Base-by-base conservation (phyloP, 1,284 basidiomycete genomes). In the Melampsora larici-populina region DNA sequence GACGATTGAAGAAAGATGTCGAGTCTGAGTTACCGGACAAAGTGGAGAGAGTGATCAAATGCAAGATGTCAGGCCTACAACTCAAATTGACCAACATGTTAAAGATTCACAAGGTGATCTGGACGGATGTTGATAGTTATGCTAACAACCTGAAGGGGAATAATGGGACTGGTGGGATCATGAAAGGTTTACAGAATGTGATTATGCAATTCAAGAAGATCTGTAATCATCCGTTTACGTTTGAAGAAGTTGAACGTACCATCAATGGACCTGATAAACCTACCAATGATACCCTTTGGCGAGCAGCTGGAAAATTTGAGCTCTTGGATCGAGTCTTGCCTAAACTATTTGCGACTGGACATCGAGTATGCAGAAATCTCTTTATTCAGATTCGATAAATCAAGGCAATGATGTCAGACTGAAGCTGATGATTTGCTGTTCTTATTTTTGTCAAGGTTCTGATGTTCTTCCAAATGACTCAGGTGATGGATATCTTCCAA, bases 121-220 rank as follows among this genome's bases (percentile, higher is more conserved):
- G 64, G 71, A 73, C 78, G 18, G 78, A 78, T 70, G 78, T 78
- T 29, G 77, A 78, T 74, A 24, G 70, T 11, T 63, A 69, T 62
- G 26, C 68, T 11, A 63, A 70, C 55, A 55, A 73, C 4, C n/a
- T 43, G 55, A 68, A 70, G 65, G 71, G 51, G 0, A 36, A 58
- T 17, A 79, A 79, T 79, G 79, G 81, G 49, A 68, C 72, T 78
- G 69, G 75, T 77, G 11, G 82, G 79, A 49, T 83, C 5, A 85
- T 85, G 65, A 84, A 80, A 80, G 86, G 83, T 79, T 86, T 99
- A 76, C 96, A 94, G 84, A 99, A 99, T 82, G 94, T 97, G 84
- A 89, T 99, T 76, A 99, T 99, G 96, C 96, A 99, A 85, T 87
- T 99, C 71, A 90, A 96, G 80, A 99, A 99, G 87, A 98, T 99